Evolutionary conservation across 2,329 filamentous ascomycete genomes (phyloP), one percentile per base, ranked within the genome.

Genomic region (Clarireedia paspali): DNA sequence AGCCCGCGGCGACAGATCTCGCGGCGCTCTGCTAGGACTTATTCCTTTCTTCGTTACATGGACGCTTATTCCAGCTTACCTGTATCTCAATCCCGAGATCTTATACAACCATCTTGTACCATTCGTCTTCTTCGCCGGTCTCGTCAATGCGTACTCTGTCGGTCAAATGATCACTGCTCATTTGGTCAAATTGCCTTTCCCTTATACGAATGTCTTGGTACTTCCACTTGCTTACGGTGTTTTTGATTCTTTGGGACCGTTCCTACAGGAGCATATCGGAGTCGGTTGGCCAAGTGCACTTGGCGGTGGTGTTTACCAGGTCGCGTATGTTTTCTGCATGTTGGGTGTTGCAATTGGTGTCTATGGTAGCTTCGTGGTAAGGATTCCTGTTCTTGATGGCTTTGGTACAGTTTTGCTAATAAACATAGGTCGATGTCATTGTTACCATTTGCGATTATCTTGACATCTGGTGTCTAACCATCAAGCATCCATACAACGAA

Each of bases 381-480:
- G 75, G 64, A 54, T 26, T 40, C 26, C 2, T 23, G 55, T 9
- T 12, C 36, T 24, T 34, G 53, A 14, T 6, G 27, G 60, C 30
- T 57, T 10, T 5, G n/a, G 9, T 14, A 15, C 6, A 5, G 5
- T 6, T 30, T n/a, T 26, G n/a, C 50, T 47, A 53, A 51, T 24
- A 15, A 23, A n/a, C 44, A 23, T 56, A 78, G 76, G 72, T 95
- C 34, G 94, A 97, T 70, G 91, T 97, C 56, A 96, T 99, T 63
- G 90, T 94, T 58, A 95, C 90, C 30, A 97, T 99, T 65, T 99
- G 94, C 74, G 94, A 99, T 71, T 96, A 95, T 70, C 79, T 97
- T 59, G 94, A 99, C 70, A 99, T 99, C 63, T 97, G 91, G 90
- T 99, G 94, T 70, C 77, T 99, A 70, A 95, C 89, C 1, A 99